A percentile compares a stretch with the other conserved stretches of the same genome.
Evolutionary conservation across 2,329 filamentous ascomycete species (phyloP).

Genomic region (Sordariomycetes sp.): DNA sequence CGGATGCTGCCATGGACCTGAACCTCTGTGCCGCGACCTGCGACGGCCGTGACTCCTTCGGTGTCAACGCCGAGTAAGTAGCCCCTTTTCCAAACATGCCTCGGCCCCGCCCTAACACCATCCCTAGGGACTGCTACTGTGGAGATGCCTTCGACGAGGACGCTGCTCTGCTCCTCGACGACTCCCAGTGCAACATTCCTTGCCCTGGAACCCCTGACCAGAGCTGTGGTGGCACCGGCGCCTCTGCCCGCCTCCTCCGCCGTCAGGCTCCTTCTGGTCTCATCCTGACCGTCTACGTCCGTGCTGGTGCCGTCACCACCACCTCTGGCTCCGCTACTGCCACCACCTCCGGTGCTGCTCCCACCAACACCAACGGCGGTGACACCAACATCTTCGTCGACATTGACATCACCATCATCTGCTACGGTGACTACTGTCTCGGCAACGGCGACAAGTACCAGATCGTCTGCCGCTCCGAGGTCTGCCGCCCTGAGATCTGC

Average conservation of each 20-base stretch:
- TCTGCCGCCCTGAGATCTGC: constrained; percentile 7
- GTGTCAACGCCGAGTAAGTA: not conserved
- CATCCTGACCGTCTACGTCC: not conserved
- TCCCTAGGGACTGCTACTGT: constrained; percentile 12
- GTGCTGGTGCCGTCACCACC: not conserved
- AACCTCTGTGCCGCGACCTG: not conserved
- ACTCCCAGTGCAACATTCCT: constrained; percentile 6
- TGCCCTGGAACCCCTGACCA: constrained; percentile 9
- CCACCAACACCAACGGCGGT: not conserved
- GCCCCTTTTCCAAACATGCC: not conserved
- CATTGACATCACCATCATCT: constrained; percentile 10
- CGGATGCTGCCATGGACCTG: not conserved
- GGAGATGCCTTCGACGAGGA: constrained; percentile 7
- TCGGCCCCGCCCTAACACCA: not conserved
- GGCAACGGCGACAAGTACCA: constrained; percentile 7
- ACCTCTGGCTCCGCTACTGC: not conserved
- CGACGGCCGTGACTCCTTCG: not conserved
- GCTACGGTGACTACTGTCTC: constrained; percentile 12
- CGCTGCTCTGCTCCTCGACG: constrained; percentile 2
- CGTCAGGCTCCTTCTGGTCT: constrained; percentile 1
- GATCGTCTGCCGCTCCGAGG: constrained; percentile 7
- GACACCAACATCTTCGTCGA: not conserved
- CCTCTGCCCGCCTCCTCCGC: not conserved
- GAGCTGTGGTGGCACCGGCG: constrained; percentile 7
- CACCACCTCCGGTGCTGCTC: not conserved